These are phyloP conservation scores for Ogataea naganishii DNA, from an alignment of 805 yeast genomes.

Conservation along the genomic window DNA sequence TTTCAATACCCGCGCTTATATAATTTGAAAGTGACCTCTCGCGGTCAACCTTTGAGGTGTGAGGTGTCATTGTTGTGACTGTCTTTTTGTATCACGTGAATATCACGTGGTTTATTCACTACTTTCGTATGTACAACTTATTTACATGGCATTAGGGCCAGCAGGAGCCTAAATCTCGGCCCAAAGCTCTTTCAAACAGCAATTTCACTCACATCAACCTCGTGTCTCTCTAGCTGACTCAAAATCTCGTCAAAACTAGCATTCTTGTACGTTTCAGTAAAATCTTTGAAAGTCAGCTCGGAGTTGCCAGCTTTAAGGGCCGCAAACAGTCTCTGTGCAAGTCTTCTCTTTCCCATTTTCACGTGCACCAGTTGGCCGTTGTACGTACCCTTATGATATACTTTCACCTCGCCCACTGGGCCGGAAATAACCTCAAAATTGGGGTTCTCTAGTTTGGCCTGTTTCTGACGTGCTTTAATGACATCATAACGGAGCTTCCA, in stretches of 20 bases:
- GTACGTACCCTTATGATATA: constrained; percentile 39
- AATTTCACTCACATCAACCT: constrained; percentile 29
- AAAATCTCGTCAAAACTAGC: constrained; percentile 41
- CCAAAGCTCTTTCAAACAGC: too few relatives aligned
- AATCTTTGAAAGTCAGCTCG: constrained; percentile 36
- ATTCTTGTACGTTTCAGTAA: constrained; percentile 34
- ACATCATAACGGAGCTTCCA: constrained; percentile 84
- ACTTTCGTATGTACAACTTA: too few relatives aligned
- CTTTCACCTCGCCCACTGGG: constrained; percentile 26
- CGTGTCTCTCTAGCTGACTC: constrained; percentile 34
- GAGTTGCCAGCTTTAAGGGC: constrained; percentile 34
- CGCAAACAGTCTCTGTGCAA: constrained; percentile 47
- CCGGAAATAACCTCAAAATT: constrained; percentile 20
- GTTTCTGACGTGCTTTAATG: constrained; percentile 34
- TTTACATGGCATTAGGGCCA: too few relatives aligned
- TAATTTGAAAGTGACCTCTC: too few relatives aligned
- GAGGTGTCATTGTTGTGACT: too few relatives aligned
- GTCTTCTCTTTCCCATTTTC: constrained; percentile 55
- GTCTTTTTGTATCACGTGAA: too few relatives aligned
- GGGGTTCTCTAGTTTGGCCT: constrained; percentile 30
- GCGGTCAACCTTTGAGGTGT: too few relatives aligned
- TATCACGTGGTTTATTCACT: too few relatives aligned
- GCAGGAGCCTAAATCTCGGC: too few relatives aligned
- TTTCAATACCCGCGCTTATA: too few relatives aligned
- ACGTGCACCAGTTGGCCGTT: constrained; percentile 38